Percentiles rank a stretch among this genome's conserved stretches.
Conservation (phyloP, 2,329 filamentous ascomycete genomes). For the Phyllosticta citriasiana region DNA sequence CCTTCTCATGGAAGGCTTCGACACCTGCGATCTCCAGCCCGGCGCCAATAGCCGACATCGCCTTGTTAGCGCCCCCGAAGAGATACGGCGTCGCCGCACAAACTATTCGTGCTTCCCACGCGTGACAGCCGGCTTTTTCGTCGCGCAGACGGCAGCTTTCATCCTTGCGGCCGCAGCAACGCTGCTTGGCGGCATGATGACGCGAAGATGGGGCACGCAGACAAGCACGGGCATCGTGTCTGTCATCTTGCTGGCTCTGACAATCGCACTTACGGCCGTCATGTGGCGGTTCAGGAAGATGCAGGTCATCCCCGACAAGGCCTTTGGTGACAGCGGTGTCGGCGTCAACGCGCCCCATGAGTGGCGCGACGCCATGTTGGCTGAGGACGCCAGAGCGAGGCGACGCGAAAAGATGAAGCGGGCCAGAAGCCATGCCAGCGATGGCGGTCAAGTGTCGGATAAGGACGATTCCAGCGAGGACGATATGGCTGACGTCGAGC, state of each 20-base stretch:
- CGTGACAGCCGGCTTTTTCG: slow-evolving; percentile 60
- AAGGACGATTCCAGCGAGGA: slow-evolving; percentile 21
- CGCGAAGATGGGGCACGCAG: slow-evolving; percentile 56
- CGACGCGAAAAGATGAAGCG: slow-evolving; percentile 21
- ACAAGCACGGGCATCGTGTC: slow-evolving; percentile 59
- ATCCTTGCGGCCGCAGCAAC: slow-evolving; percentile 59
- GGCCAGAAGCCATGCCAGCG: not conserved
- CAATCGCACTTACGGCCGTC: slow-evolving; percentile 50
- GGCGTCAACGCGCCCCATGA: not conserved
- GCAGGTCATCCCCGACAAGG: slow-evolving; percentile 57
- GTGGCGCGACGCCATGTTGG: slow-evolving; percentile 36
- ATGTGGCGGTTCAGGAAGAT: slow-evolving; percentile 56
- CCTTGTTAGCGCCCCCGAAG: slow-evolving; percentile 34
- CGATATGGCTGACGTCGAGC: slow-evolving; percentile 35
- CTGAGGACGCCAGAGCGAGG: slow-evolving; percentile 42
- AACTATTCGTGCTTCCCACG: slow-evolving; percentile 71
- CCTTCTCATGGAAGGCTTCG: slow-evolving; percentile 71
- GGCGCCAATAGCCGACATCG: slow-evolving; percentile 50
- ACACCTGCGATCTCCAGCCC: slow-evolving; percentile 68
- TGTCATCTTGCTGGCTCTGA: slow-evolving; percentile 55
- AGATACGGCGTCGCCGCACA: slow-evolving; percentile 42
- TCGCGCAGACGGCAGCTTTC: slow-evolving; percentile 61
- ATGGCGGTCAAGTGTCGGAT: slow-evolving; percentile 17
- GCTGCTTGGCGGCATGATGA: slow-evolving; percentile 58
- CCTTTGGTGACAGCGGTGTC: slow-evolving; percentile 27